Base-by-base conservation (phyloP, 257 asterid genomes). In the Solanum dulcamara region DNA sequence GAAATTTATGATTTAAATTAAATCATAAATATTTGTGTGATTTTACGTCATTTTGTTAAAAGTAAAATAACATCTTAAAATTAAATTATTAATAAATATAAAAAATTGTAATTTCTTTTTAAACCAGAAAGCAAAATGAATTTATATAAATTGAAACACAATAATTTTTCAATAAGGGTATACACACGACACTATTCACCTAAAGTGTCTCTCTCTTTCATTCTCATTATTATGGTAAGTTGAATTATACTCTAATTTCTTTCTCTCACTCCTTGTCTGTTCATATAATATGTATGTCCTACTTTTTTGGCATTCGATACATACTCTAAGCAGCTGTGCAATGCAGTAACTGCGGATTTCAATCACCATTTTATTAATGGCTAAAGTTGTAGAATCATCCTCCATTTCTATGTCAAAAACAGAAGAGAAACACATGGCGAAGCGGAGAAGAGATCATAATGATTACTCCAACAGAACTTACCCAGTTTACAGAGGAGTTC, bases 401-500 rank as follows among this genome's bases (percentile, higher is more conserved):
- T 26, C 32, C 2, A 57, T 57, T n/a, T 57, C 66, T 15, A 15
- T 12, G 13, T n/a, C 37, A 22, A 40, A 72, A 40, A 72, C 37
- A n/a, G 37, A 72, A 13, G 32, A 71, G 53, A 72, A 40, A 72
- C 81, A 1, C 0, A 38, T 40, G 33, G 8, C 0, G 7, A 71
- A 71, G n/a, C 50, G 24, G 17, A 37, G 24, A 57, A 22, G 72
- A 35, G 84, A 38, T 12, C n/a, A 26, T 59, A 2, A n/a, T 55
- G 28, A 51, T 10, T 38, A n/a, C 37, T 75, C 18, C n/a, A 48
- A 22, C 15, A 20, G 26, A 46, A 8, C 66, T 15, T 26, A 55
- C 22, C 84, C 84, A 7, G 72, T 81, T 37, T 81, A 81, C 22
- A 81, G 72, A 57, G 84, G 84, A 37, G 84, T 81, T n/a, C 72